phyloP scores from a whole-genome alignment of 208 protist species.

The Lotmaria passim region DNA sequence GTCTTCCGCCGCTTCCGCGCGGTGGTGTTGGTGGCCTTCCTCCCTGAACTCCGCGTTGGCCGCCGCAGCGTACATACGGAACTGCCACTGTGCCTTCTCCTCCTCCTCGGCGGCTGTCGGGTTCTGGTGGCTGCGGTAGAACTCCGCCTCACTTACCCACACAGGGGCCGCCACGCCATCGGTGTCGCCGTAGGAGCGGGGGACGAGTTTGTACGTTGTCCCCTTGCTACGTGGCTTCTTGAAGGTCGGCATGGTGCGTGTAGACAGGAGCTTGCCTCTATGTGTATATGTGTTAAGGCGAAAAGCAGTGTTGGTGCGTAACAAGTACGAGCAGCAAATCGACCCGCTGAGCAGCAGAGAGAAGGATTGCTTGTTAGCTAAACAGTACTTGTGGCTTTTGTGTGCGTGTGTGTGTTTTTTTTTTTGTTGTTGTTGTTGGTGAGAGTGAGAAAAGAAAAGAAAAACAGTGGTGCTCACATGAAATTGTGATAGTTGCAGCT shows the following conservation, averaged over 20 bases:
- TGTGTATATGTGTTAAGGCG: conserved; percentile 1
- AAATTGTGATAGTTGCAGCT: too few species aligned
- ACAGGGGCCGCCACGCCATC: conserved; percentile 34
- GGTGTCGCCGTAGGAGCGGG: conserved; percentile 63
- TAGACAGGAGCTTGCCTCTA: background rate
- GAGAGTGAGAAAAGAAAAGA: too few species aligned
- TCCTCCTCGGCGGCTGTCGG: conserved; percentile 29
- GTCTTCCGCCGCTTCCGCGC: conserved; percentile 10
- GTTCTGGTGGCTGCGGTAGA: conserved; percentile 48
- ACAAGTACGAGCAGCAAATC: too few species aligned
- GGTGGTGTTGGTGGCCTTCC: conserved; percentile 6
- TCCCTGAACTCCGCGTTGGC: conserved; percentile 31
- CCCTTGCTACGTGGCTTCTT: conserved; percentile 55
- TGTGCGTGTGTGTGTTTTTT: too few species aligned
- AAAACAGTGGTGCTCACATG: too few species aligned
- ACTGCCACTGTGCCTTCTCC: conserved; percentile 20
- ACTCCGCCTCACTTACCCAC: conserved; percentile 71
- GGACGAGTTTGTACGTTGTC: conserved; percentile 74
- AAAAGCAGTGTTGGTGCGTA: too few species aligned
- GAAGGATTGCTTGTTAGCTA: too few species aligned
- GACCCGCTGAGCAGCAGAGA: too few species aligned
- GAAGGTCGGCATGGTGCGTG: conserved; percentile 33
- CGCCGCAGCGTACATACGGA: conserved; percentile 33
- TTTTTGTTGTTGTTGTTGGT: too few species aligned
- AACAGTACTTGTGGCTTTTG: too few species aligned